Evolutionary conservation across 2,329 filamentous ascomycete genomes (phyloP).

Genomic region (Ophiostoma australiae): DNA sequence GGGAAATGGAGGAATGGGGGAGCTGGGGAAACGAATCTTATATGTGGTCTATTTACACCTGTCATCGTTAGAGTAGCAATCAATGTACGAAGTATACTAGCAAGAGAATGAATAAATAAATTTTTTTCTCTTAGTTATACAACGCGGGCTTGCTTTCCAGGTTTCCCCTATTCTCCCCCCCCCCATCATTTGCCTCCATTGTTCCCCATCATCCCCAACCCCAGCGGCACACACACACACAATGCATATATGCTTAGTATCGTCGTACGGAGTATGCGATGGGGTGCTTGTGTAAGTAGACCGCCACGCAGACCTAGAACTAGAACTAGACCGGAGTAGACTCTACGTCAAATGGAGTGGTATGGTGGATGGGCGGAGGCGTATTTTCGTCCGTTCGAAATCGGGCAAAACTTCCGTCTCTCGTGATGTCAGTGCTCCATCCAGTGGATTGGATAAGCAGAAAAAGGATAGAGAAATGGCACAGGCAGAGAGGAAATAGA

Average conservation of each 20-base stretch:
- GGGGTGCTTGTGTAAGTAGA: not conserved
- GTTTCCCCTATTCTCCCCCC: not conserved
- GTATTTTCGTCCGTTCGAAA: constrained; percentile 2
- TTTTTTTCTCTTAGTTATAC: not conserved
- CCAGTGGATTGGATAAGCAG: constrained; percentile 4
- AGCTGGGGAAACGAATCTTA: constrained; percentile 12
- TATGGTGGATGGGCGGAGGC: not conserved
- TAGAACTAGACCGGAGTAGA: not conserved
- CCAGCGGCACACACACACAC: not conserved
- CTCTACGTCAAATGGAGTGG: not conserved
- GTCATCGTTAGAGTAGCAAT: not conserved
- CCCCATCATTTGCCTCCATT: not conserved
- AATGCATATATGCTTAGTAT: not conserved
- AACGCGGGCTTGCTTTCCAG: not conserved
- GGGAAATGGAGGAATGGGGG: constrained; percentile 6
- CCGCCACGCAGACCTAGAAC: not conserved
- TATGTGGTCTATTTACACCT: not conserved
- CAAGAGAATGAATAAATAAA: not conserved
- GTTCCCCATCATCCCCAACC: not conserved
- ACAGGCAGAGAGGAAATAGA: not conserved
- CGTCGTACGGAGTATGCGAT: not conserved
- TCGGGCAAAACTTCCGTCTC: constrained; percentile 14
- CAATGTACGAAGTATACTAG: not conserved
- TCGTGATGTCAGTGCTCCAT: constrained; percentile 14
- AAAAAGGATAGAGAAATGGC: not conserved